Evolutionary conservation across 768 basidiomycete species (phyloP).

Genomic region (Galerina marginata): DNA sequence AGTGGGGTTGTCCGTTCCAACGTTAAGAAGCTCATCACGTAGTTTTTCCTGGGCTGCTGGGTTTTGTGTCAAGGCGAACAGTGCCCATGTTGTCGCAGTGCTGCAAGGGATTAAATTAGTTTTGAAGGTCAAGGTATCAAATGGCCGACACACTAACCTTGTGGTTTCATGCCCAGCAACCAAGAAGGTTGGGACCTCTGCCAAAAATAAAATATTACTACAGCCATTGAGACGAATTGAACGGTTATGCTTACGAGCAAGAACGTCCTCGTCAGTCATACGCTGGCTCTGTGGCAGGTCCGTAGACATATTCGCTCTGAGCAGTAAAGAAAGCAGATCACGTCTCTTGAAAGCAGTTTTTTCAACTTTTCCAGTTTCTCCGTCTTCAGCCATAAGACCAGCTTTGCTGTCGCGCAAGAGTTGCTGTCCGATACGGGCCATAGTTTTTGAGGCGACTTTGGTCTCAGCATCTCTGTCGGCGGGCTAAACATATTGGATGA

Average conservation of each 20-base stretch:
- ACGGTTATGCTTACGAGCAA: constrained; percentile 46
- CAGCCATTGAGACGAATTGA: not conserved
- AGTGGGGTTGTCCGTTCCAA: constrained; percentile 60
- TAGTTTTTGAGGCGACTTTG: constrained; percentile 42
- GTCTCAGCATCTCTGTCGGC: constrained; percentile 33
- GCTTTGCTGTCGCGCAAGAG: constrained; percentile 57
- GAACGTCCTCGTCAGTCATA: constrained; percentile 66
- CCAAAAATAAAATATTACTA: not conserved
- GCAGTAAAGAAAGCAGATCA: constrained; percentile 64
- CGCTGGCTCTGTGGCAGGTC: constrained; percentile 60
- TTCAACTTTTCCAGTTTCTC: constrained; percentile 33
- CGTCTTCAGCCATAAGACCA: constrained; percentile 25
- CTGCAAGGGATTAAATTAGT: constrained; percentile 23
- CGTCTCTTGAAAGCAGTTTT: constrained; percentile 41
- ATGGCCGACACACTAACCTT: constrained; percentile 32
- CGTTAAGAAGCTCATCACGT: constrained; percentile 57
- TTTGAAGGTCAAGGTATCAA: not conserved
- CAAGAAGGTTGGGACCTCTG: constrained; percentile 68
- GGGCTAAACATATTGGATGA: constrained; percentile 29
- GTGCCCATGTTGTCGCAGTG: constrained; percentile 59
- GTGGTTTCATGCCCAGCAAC: constrained; percentile 67
- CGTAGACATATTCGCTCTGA: constrained; percentile 68
- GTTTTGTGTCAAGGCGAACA: constrained; percentile 58
- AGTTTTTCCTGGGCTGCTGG: constrained; percentile 58
- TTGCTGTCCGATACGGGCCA: constrained; percentile 54